Conservation (phyloP, 371 early-diverging fungal genomes). For the Globomyces sp. region DNA sequence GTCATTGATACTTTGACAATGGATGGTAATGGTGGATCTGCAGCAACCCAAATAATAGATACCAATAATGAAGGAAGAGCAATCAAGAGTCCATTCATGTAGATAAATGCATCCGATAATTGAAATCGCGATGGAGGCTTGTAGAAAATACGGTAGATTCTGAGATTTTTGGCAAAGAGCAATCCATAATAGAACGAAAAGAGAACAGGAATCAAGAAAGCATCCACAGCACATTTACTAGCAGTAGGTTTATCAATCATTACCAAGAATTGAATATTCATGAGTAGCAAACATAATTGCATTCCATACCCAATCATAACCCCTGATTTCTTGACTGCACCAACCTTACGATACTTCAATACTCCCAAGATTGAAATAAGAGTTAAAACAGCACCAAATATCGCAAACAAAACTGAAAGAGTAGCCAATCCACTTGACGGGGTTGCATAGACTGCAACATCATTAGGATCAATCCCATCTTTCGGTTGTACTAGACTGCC, state of each 20-base stretch:
- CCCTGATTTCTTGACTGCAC: neutral
- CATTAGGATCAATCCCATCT: neutral
- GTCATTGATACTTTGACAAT: neutral
- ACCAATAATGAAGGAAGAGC: slow-evolving; percentile 5
- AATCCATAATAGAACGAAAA: slow-evolving; percentile 15
- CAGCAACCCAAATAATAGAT: neutral
- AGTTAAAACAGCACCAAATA: neutral
- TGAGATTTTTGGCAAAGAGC: slow-evolving; percentile 2
- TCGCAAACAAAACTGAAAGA: neutral
- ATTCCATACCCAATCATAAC: slow-evolving; percentile 8
- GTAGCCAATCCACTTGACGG: neutral
- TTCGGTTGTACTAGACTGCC: neutral
- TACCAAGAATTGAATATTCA: neutral
- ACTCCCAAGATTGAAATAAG: neutral
- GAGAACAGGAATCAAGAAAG: neutral
- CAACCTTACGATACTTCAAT: neutral
- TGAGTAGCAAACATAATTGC: neutral
- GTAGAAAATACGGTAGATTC: slow-evolving; percentile 7
- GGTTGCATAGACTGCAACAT: neutral
- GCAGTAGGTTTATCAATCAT: slow-evolving; percentile 13
- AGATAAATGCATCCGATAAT: neutral
- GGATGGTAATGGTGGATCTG: neutral
- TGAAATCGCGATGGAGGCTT: neutral
- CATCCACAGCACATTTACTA: neutral
- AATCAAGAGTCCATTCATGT: neutral